Evolutionary conservation across 352 stramenopile genomes (phyloP), one percentile per base, ranked within the genome.

Genomic region (Globisporangium apiculatum): DNA sequence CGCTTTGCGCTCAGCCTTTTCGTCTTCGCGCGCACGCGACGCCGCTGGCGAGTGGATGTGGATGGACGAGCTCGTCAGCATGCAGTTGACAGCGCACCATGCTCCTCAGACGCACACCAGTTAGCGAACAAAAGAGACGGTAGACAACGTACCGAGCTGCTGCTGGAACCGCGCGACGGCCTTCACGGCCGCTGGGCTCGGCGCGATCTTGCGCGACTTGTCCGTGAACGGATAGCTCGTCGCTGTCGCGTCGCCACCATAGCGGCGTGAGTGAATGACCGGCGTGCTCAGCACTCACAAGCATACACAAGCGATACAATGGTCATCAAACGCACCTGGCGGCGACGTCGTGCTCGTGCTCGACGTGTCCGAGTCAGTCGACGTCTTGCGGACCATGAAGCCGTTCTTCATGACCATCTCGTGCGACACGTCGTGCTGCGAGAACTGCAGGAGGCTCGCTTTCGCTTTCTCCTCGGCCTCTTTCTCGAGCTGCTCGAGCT

Each of bases 171-270:
- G 71, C 0, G 73, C 76, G 3, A 88, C 60, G 3, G 78, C 78
- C 48, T 80, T 72, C 8, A 77, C 35, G 15, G 74, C 59, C 7
- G 74, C 61, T 40, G 78, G 62, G 48, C 76, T 83, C 9, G 76
- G 61, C 7, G 69, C 68, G 53, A 69, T 81, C 55, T 77, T 65
- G 35, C 60, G 70, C 8, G 67, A 62, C 40, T 71, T 75, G 53
- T 88, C 76, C 35, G 74, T 79, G 57, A 88, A 88, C 10, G 78
- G 78, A n/a, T 88, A 88, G 5, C 70, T 65, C 55, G 76, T 86
- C 31, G 64, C 73, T 74, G 54, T 1, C 35, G 62, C 17, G 4
- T 31, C 24, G 24, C 24, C 24, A 31, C 24, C 24, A 31, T 31
- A 31, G 24, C 24, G 24, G 24, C 24, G 24, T 31, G 24, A 31